Evolutionary conservation across 257 asterid species (phyloP).

Genomic region (Prunella vulgaris): DNA sequence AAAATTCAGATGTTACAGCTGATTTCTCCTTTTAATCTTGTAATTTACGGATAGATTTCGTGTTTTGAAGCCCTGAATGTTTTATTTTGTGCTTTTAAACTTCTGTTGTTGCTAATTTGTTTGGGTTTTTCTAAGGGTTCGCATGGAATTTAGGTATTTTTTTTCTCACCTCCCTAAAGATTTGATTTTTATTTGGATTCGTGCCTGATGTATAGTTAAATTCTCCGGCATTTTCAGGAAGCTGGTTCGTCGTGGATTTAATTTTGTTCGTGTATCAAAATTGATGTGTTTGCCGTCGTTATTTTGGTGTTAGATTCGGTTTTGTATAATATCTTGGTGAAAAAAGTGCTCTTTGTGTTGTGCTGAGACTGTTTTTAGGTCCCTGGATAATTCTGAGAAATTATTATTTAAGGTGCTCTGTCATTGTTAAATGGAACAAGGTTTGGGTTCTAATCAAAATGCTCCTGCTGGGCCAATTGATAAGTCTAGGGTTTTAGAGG

Average conservation of each 20-base stretch:
- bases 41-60: background rate
- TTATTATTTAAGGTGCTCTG: slow-evolving; percentile 9
- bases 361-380: too few relatives aligned
- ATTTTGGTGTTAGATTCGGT: background rate
- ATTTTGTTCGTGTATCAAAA: slow-evolving; percentile 6
- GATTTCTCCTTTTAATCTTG: background rate
- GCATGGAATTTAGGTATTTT: slow-evolving; percentile 22
- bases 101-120: slow-evolving; percentile 1
- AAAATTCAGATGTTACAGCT: background rate
- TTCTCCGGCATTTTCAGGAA: slow-evolving; percentile 21
- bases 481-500: slow-evolving; percentile 66
- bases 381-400: background rate
- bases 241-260: slow-evolving; percentile 10
- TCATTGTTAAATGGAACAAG: slow-evolving; percentile 58
- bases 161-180: slow-evolving; percentile 12
- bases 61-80: slow-evolving; percentile 9
- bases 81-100: background rate
- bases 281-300: background rate
- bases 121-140: slow-evolving; percentile 14
- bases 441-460: slow-evolving; percentile 42
- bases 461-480: slow-evolving; percentile 46
- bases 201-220: slow-evolving; percentile 10
- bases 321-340: background rate
- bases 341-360: background rate
- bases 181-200: slow-evolving; percentile 2